Evolutionary conservation across 2,329 filamentous ascomycete species (phyloP), one percentile per base, ranked within the genome.

Genomic region (Onygena corvina): DNA sequence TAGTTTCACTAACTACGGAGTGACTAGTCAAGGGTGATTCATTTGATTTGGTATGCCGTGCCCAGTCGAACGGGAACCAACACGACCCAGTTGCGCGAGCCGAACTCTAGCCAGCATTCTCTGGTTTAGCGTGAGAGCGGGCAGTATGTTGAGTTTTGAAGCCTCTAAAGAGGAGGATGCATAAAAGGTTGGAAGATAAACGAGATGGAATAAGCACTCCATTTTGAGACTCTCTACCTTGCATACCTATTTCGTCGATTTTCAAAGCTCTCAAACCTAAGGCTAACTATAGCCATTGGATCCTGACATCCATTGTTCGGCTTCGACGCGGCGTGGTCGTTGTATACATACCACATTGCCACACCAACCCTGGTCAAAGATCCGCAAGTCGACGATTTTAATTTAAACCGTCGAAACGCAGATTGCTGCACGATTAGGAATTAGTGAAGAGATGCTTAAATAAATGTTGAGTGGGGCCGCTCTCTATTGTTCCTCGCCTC

Each of bases 381-480:
- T 40, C 36, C 30, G 7, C 30, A 12, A 33, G 30, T 33, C 14
- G 30, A n/a, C 30, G n/a, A n/a, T 33, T 33, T 33, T 33, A 12
- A 4, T 33, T 33, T n/a, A n/a, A n/a, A n/a, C 30, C 36, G 18
- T 40, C 36, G 36, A 40, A 40, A 40, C 36, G 18, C 18, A 40
- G n/a, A n/a, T n/a, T 25, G 8, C n/a, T 40, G 36, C 36, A 40
- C 25, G 36, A 40, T 40, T 23, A 23, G 25, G 25, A 40, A 40
- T 40, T 23, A 40, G 36, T n/a, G n/a, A n/a, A n/a, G n/a, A n/a
- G 36, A 40, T 40, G 18, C 16, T n/a, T n/a, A n/a, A n/a, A n/a
- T n/a, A n/a, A n/a, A n/a, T 21, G 18, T 40, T 40, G 36, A 40
- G 36, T 40, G 36, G 36, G 25, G 36, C n/a, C 16, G 25, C n/a